Conservation (phyloP, 306 rosid genomes). For the Styphnolobium japonicum region DNA sequence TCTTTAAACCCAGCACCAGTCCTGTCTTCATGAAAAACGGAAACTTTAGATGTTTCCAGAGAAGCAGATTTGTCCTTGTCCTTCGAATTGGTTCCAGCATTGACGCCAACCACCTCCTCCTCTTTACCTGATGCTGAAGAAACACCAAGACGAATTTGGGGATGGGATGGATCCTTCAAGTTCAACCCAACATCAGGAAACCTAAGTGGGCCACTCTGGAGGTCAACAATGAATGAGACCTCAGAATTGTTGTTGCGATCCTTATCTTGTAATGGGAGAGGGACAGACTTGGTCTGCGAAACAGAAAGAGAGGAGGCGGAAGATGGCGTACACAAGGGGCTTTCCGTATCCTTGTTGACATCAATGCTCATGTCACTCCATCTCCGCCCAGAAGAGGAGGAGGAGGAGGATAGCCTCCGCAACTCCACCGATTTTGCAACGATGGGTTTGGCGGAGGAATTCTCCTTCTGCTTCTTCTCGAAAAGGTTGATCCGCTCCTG, state of each 20-base stretch:
- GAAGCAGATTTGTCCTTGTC: too few relatives aligned
- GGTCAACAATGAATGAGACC: slow-evolving; percentile 4
- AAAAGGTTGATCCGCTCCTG: slow-evolving; percentile 72
- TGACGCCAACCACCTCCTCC: slow-evolving; percentile 26
- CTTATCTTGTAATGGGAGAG: slow-evolving; percentile 36
- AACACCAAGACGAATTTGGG: slow-evolving; percentile 2
- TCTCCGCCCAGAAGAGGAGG: too few relatives aligned
- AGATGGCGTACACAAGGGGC: slow-evolving; percentile 57
- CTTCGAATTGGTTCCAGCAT: slow-evolving; percentile 32
- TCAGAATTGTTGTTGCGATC: slow-evolving; percentile 34
- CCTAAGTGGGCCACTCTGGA: slow-evolving; percentile 21
- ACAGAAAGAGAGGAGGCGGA: slow-evolving; percentile 38
- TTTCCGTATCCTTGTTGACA: slow-evolving; percentile 52
- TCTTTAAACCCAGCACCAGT: slow-evolving; percentile 38
- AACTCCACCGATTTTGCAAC: slow-evolving; percentile 51
- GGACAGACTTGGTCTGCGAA: slow-evolving; percentile 34
- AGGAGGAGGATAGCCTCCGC: too few relatives aligned
- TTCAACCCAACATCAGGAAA: slow-evolving; percentile 28
- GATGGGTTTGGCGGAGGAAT: slow-evolving; percentile 38
- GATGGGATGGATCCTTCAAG: slow-evolving; percentile 36
- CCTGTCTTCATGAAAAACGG: slow-evolving; percentile 32
- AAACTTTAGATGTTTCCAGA: slow-evolving; percentile 30
- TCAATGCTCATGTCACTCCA: slow-evolving; percentile 80
- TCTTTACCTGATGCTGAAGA: slow-evolving; percentile 7
- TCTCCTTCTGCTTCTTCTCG: slow-evolving; percentile 69